Evolutionary conservation across 225 moss, liverwort and hornwort species (phyloP), one percentile per base, ranked within the genome.

Genomic region (Pseudisothecium myosuroides): DNA sequence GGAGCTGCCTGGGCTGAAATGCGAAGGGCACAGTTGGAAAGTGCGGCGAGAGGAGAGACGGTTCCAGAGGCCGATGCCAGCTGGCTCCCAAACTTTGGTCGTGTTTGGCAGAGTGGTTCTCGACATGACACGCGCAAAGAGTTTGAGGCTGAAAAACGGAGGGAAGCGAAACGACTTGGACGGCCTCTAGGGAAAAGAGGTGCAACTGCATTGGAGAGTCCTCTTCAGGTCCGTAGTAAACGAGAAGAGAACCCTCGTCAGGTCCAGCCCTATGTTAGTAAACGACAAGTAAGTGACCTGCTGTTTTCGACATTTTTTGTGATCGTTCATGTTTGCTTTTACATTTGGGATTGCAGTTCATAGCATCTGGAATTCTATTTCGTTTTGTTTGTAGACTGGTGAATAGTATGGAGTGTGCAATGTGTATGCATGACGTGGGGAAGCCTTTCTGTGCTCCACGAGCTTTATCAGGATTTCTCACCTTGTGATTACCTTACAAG

Each of bases 71-170:
- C 87, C 36, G 92, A 92, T 88, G 90, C 93, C 82, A 84, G 91
- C 72, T 99, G 99, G 99, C 93, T 97, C 41, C 99, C 99, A 66
- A 97, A 91, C 90, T 99, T 99, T 88, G 99, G 99, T 84, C 95
- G 99, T 85, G 97, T 99, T 79, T 99, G 97, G 97, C 99, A 99
- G 93, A 96, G 96, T 92, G 98, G 98, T 56, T 94, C 99, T 83
- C 96, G 99, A n/a, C 94, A 92, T 75, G 97, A 97, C 41, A 95
- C 95, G 23, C 92, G 94, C 91, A 97, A 94, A 91, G 99, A 99
- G 78, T 99, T 96, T 83, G 97, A 99, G 89, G 94, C 97, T 72
- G 99, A 99, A 77, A 96, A 94, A 88, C 91, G 93, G 56, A 92
- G 87, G 86, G 96, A 96, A 80, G 59, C 90, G 45, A 94, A 88